Base-by-base conservation (phyloP, 768 basidiomycete genomes). In the Lactifluus volemus region DNA sequence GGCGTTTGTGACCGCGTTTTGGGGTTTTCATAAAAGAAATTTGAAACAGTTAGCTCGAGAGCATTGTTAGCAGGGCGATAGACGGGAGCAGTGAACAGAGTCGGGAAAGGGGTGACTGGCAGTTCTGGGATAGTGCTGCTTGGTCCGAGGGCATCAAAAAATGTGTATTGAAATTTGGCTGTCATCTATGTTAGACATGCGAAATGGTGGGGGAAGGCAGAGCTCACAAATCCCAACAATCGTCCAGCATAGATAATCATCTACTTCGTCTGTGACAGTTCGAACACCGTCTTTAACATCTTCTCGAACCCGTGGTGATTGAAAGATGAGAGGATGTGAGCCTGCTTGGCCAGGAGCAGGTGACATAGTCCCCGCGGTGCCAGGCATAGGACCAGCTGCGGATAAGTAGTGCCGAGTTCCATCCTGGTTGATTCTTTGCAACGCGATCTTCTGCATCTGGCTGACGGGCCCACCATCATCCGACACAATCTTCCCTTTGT, bases 141-240 rank as follows among this genome's bases (percentile, higher is more conserved):
- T 67, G 89, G 84, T 14, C 88, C 88, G 71, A 89, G 86, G 5
- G 89, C 89, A 68, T 94, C 90, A 70, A 95, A 94, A 72, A 96
- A 96, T 17, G 91, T 92, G 71, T 94, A 95, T 68, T 93, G 89
- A 73, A 93, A 94, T 73, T 93, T 92, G 57, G 92, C 91, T 93
- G 67, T 49, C 58, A 34, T 42, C 25, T 60, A 55, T 49, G 68
- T 64, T 59, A 61, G 52, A 45, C 34, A 25, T 59, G 58, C 25
- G 53, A 30, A 52, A 17, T 12, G 44, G 53, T 17, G 57, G 51
- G 49, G 30, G 51, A 58, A 61, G 53, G 52, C 39, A 21, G 68
- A 63, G 76, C 88, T 73, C 74, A 94, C 94, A 92, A 55, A 96
- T 94, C 42, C 94, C 92, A 65, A 93, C 92, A 67, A 97, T 94